Conservation (phyloP, 2,329 filamentous ascomycete species). For the Penicillium palitans region DNA sequence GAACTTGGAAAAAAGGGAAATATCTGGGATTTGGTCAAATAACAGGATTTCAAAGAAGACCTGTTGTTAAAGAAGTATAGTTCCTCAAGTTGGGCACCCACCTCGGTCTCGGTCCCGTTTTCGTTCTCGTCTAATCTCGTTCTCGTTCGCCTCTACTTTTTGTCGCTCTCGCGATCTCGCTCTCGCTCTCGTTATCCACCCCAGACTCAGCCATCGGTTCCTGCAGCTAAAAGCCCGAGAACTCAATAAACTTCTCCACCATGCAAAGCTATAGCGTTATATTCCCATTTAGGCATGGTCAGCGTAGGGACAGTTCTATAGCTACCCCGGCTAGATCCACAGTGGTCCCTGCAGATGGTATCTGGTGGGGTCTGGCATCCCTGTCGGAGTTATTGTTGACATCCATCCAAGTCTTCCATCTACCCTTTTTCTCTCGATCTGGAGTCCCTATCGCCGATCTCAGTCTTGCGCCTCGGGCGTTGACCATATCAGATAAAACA, state of each 20-base stretch:
- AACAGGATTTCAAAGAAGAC: not conserved
- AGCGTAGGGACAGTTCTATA: too few species aligned
- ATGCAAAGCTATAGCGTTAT: not conserved
- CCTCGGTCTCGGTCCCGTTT: not conserved
- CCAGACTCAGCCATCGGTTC: not conserved
- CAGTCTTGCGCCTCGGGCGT: not conserved
- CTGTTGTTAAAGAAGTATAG: not conserved
- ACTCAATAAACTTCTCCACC: not conserved
- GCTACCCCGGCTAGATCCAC: not conserved
- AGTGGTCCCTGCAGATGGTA: not conserved
- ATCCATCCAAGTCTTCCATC: not conserved
- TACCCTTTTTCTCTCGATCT: not conserved
- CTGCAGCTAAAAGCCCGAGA: not conserved
- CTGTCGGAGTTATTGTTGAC: not conserved
- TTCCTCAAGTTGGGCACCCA: not conserved
- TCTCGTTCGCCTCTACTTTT: not conserved
- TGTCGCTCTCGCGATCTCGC: not conserved
- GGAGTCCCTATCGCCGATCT: not conserved
- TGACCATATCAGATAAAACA: not conserved
- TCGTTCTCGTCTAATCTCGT: not conserved
- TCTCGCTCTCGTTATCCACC: constrained; percentile 1
- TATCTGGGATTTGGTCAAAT: too few species aligned
- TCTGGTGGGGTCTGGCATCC: not conserved
- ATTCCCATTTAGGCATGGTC: not conserved
- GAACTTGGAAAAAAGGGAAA: too few species aligned